These are phyloP conservation scores for Trichoderma atrobrunneum DNA, from an alignment of 2,329 filamentous ascomycete species.

Conservation along the genomic window DNA sequence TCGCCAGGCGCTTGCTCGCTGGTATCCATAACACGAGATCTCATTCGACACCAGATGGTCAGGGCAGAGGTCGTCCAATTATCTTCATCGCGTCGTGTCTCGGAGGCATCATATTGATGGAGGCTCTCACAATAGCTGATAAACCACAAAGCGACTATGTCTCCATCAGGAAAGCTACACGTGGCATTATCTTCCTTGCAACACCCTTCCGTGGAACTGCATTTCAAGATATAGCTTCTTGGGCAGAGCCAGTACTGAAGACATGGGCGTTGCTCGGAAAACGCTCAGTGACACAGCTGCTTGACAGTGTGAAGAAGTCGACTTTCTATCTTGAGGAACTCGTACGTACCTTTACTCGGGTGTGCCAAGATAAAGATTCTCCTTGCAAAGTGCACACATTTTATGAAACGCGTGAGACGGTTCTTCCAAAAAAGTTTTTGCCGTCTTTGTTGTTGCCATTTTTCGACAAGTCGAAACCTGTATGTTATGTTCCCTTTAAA, in stretches of 20 bases:
- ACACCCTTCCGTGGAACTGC: constrained; percentile 31
- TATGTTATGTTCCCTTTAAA: not conserved
- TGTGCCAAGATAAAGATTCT: constrained; percentile 16
- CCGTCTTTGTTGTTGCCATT: not conserved
- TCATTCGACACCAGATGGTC: not conserved
- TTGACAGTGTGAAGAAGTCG: constrained; percentile 22
- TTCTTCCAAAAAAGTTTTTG: constrained; percentile 23
- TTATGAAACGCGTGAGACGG: constrained; percentile 25
- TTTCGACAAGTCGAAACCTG: not conserved
- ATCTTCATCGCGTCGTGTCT: constrained; percentile 36
- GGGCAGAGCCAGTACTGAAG: constrained; percentile 15
- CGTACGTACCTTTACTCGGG: constrained; percentile 24
- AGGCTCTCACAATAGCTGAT: constrained; percentile 27
- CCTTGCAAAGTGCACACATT: constrained; percentile 24
- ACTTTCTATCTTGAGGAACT: constrained; percentile 23
- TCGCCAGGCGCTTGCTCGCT: constrained; percentile 26
- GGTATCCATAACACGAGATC: constrained; percentile 23
- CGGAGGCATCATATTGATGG: constrained; percentile 31
- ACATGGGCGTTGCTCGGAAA: constrained; percentile 10
- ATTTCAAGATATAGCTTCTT: constrained; percentile 27
- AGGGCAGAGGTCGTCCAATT: constrained; percentile 25
- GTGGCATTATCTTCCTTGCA: constrained; percentile 29
- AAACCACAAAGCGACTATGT: constrained; percentile 18
- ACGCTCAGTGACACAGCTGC: constrained; percentile 20
- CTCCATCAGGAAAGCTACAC: constrained; percentile 23